Evolutionary conservation across 441 rosid species (phyloP).

Genomic region (Populus trichocarpa): DNA sequence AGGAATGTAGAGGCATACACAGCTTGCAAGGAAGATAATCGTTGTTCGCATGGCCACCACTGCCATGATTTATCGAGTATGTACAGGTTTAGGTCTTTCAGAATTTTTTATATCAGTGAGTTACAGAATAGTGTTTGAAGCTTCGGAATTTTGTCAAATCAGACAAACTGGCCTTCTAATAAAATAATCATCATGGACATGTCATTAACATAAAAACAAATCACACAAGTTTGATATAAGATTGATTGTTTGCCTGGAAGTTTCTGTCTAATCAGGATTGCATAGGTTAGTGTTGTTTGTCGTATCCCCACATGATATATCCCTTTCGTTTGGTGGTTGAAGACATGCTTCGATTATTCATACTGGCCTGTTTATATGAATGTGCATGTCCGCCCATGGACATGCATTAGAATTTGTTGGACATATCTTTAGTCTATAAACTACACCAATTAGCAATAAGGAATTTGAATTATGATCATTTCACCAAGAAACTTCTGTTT

Average conservation of each 20-base stretch:
- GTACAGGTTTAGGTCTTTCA: no score
- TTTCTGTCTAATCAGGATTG: neutral
- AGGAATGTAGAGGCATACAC: neutral
- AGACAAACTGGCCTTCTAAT: neutral
- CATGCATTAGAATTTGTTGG: neutral
- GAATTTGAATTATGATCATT: neutral
- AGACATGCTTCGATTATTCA: neutral
- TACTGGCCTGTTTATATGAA: neutral
- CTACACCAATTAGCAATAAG: neutral
- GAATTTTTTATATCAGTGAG: neutral
- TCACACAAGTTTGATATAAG: neutral
- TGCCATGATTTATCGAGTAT: neutral
- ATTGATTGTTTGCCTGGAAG: no score
- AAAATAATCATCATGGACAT: neutral
- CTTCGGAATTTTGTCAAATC: neutral
- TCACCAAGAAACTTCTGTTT: neutral
- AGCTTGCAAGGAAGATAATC: neutral
- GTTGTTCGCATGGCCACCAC: neutral
- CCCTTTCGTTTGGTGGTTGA: neutral
- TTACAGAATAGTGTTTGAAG: neutral
- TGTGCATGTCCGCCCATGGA: neutral
- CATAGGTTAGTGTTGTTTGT: neutral
- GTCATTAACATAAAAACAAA: neutral
- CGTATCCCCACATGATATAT: neutral
- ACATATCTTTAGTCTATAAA: neutral